Percentiles rank a stretch among this genome's conserved stretches.
Conservation (phyloP, 1,284 basidiomycete species). For the Chalciporus sp. region DNA sequence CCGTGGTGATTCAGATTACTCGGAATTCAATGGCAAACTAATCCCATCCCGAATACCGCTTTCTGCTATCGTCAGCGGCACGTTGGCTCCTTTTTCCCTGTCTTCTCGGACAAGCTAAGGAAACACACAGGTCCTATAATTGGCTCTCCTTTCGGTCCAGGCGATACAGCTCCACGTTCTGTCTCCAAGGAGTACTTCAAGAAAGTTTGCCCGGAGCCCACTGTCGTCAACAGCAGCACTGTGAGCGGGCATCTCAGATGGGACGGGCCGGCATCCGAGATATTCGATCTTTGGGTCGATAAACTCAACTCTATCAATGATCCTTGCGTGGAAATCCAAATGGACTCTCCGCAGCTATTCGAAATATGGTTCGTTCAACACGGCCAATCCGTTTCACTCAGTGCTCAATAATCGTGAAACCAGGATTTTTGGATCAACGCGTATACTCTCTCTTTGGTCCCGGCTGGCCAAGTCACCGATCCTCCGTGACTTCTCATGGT, state of each 20-base stretch:
- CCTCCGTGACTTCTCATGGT: constrained; percentile 49
- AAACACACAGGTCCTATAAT: constrained; percentile 37
- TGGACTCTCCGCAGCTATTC: constrained; percentile 40
- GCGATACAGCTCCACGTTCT: constrained; percentile 38
- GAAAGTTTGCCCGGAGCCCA: constrained; percentile 43
- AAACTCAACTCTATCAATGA: constrained; percentile 41
- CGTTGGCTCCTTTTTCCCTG: constrained; percentile 11
- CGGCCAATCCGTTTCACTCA: background rate
- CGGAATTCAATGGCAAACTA: constrained; percentile 41
- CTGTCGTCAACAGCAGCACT: constrained; percentile 28
- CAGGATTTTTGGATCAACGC: constrained; percentile 46
- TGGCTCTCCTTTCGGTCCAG: constrained; percentile 35
- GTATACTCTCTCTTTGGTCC: constrained; percentile 47
- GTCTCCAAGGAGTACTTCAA: constrained; percentile 48
- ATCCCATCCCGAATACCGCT: constrained; percentile 46
- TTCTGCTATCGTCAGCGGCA: constrained; percentile 43
- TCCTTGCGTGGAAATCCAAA: constrained; percentile 45
- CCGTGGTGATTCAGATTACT: constrained; percentile 32
- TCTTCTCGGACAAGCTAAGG: background rate
- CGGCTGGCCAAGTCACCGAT: constrained; percentile 46
- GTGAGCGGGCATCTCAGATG: constrained; percentile 25
- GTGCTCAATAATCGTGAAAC: background rate
- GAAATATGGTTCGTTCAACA: constrained; percentile 44
- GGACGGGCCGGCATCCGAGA: constrained; percentile 30
- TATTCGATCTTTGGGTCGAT: constrained; percentile 43